Conservation (phyloP, 257 asterid species). For the Knoxia roxburghii region DNA sequence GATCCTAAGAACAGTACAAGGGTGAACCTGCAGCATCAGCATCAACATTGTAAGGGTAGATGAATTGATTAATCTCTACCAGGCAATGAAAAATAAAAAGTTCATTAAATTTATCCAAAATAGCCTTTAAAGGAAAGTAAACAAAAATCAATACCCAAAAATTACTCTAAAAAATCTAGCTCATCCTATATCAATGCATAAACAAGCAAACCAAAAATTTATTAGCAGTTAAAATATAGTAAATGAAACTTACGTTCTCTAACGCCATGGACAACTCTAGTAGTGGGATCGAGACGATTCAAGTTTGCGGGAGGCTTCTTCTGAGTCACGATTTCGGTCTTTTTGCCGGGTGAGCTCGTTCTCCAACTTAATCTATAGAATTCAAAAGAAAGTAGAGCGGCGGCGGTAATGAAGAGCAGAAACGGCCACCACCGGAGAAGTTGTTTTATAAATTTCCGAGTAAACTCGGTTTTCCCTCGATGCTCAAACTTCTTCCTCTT, state of each 20-base stretch:
- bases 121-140: neutral
- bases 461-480: slow-evolving; percentile 39
- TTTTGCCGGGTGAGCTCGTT: slow-evolving; percentile 22
- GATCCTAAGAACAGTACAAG: neutral
- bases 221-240: neutral
- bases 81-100: neutral
- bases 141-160: neutral
- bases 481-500: slow-evolving; percentile 61
- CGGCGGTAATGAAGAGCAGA: slow-evolving; percentile 47
- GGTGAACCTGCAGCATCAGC: neutral
- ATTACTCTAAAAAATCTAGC: neutral
- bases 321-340: slow-evolving; percentile 19
- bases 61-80: neutral
- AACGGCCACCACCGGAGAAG: slow-evolving; percentile 76
- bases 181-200: neutral
- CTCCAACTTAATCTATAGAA: slow-evolving; percentile 45
- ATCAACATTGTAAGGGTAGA: neutral
- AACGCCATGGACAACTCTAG: slow-evolving; percentile 60
- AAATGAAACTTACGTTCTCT: slow-evolving; percentile 55
- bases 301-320: slow-evolving; percentile 43
- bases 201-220: neutral
- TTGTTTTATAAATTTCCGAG: slow-evolving; percentile 32
- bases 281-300: slow-evolving; percentile 64
- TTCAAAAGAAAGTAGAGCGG: slow-evolving; percentile 54
- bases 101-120: neutral